phyloP scores from a whole-genome alignment of 176 grass and related monocot species.

The Carex scoparia region DNA sequence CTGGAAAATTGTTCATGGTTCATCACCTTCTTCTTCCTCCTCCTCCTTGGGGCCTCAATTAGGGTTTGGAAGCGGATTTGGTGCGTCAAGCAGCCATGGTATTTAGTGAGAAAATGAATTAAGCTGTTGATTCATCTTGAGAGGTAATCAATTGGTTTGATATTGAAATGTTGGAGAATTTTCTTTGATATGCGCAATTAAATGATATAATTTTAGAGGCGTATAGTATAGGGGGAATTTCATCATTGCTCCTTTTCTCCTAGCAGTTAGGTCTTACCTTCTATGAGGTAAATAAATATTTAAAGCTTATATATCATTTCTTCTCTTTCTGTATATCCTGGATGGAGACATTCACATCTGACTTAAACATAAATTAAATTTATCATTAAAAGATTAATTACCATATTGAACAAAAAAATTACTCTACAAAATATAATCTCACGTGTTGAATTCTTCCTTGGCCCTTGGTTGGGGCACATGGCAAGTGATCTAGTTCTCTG shows the following conservation, averaged over 20 bases:
- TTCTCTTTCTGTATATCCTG: neutral
- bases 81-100: conserved; percentile 51
- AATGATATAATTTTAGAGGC: conserved; percentile 36
- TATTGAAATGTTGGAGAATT: neutral
- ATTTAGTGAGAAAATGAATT: conserved; percentile 36
- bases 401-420: neutral
- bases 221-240: conserved; percentile 29
- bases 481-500: neutral
- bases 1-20: conserved; percentile 36
- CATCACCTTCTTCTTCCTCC: conserved; percentile 68
- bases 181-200: conserved; percentile 32
- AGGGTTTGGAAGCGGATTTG: conserved; percentile 55
- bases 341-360: neutral
- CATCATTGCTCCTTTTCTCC: conserved; percentile 30
- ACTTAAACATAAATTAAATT: neutral
- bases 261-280: conserved; percentile 23
- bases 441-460: neutral
- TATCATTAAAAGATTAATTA: neutral
- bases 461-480: no score
- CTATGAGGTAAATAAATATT: neutral
- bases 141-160: conserved; percentile 64
- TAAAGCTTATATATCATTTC: neutral
- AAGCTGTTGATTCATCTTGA: conserved; percentile 22
- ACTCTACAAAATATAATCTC: neutral
- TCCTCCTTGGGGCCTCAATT: conserved; percentile 66